Percentiles rank a stretch among this genome's conserved stretches.
Evolutionary conservation across 192 early-diverging fungal species (phyloP).

Genomic region (Thamnidium elegans): DNA sequence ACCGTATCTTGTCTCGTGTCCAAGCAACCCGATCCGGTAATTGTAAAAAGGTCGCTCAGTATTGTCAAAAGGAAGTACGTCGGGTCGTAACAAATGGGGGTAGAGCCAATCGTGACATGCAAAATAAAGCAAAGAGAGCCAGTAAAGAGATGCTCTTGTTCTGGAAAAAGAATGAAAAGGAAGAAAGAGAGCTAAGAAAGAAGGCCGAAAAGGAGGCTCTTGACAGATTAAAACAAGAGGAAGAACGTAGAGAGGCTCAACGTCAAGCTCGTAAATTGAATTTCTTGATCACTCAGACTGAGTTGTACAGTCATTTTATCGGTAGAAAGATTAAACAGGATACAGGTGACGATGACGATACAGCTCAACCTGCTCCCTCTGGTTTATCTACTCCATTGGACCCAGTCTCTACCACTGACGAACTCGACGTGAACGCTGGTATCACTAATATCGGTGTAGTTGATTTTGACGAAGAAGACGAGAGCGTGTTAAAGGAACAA

Average conservation of each 20-base stretch:
- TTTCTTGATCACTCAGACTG: constrained; percentile 90
- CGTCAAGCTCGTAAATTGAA: constrained; percentile 88
- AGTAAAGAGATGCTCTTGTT: constrained; percentile 79
- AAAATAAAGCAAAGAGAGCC: constrained; percentile 59
- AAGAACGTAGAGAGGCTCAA: constrained; percentile 76
- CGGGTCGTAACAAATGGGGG: constrained; percentile 52
- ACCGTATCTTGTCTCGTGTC: constrained; percentile 46
- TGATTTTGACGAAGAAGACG: constrained; percentile 79
- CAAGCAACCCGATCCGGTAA: constrained; percentile 51
- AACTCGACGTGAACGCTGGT: constrained; percentile 15
- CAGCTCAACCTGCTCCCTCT: constrained; percentile 19
- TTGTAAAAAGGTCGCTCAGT: constrained; percentile 66
- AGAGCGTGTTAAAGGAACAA: constrained; percentile 62
- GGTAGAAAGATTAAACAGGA: constrained; percentile 68
- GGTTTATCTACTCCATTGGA: constrained; percentile 10
- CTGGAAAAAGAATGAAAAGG: constrained; percentile 89
- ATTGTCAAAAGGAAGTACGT: constrained; percentile 71
- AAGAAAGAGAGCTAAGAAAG: constrained; percentile 86
- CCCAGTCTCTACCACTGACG: constrained; percentile 1
- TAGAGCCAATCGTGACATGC: constrained; percentile 60
- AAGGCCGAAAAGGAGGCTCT: constrained; percentile 84
- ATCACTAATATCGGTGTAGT: constrained; percentile 49
- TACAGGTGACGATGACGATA: constrained; percentile 33
- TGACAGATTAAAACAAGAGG: constrained; percentile 73
- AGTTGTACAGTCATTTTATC: constrained; percentile 90